Evolutionary conservation across 352 stramenopile species (phyloP), one percentile per base, ranked within the genome.

Genomic region (Lagenidium sp.): DNA sequence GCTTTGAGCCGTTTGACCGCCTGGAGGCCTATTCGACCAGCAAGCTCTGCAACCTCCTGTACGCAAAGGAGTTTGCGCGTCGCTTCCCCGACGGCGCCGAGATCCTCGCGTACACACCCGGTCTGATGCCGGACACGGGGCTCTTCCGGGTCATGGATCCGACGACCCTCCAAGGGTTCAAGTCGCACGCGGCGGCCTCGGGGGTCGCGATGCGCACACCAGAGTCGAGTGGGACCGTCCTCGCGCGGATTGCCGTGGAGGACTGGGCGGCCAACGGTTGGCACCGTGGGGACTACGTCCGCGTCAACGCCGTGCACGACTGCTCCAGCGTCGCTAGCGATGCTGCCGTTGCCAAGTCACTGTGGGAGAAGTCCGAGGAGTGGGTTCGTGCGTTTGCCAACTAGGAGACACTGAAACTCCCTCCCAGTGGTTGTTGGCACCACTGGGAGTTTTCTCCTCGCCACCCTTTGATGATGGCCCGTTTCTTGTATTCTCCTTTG

Each of bases 31-130:
- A 69, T 35, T 39, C 47, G 25, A 63, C 55, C 7, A 60, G 41
- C 41, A 65, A 69, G 47, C 52, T 69, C 5, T 55, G 48, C 34
- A 63, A 63, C 38, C n/a, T 63, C 16, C 34, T 65, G 3, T 57
- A 56, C 31, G 35, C 30, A 22, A 47, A 51, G 21, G 60, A 63
- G 41, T 57, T 51, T 18, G 37, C 43, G 6, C 60, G 51, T 18
- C 55, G 51, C 15, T 65, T 48, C 47, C 55, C 55, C 4, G 34
- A 42, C 2, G 28, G 39, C 6, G 2, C 50, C 6, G 38, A 50
- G 31, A 30, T 30, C 7, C 39, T 59, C 29, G 23, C 50, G 23
- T 59, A 53, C 50, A 46, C 50, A 26, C 50, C 50, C 1, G 50
- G 50, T 1, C 50, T 47, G 32, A 59, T 44, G 19, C 50, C 44